Evolutionary conservation across 805 yeast genomes (phyloP), one percentile per base, ranked within the genome.

Genomic region (Ogataea nonfermentans): DNA sequence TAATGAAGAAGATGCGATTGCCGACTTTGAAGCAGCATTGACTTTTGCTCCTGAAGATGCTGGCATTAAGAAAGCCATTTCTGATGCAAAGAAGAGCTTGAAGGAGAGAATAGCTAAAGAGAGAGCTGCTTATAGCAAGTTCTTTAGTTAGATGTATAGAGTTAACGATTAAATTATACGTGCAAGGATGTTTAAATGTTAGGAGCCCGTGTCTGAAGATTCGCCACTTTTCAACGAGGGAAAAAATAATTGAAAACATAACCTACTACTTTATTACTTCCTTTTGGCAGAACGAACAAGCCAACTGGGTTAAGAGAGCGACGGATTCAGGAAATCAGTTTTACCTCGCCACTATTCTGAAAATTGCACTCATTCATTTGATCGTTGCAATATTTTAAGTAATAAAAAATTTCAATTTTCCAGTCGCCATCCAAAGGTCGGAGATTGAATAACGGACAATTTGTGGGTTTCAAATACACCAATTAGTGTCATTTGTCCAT

Each of bases 71-170:
- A 78, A 76, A 48, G 88, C 86, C 12, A 67, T 86, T 30, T 61
- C 66, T 11, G 84, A 79, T 28, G 79, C 85, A 16, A 77, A 77
- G 55, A 62, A 61, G 30, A 57, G 65, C 25, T 66, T 77, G 37
- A 76, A 75, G 48, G 63, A 63, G n/a, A 72, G 82, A 49, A 71
- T 68, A 39, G 78, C 81, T 37, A 81, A 80, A 58, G 85, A 84
- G 55, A 84, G 79, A 66, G 81, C 80, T 52, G 86, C 89, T 1
- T 73, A 81, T 68, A 68, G 85, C 40, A 84, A 83, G 59, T 78
- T 84, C 68, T 85, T 85, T 49, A 41, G 58, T 8, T 59, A 35
- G 37, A 13, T 23, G 24, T 37, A 35, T 24, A 32, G 9, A 24
- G 9, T 29, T 13, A 28, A 28, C 28, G 25, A 10, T 19, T n/a